Evolutionary conservation across 2,329 filamentous ascomycete genomes (phyloP).

Genomic region (Leptographium wingfieldii): DNA sequence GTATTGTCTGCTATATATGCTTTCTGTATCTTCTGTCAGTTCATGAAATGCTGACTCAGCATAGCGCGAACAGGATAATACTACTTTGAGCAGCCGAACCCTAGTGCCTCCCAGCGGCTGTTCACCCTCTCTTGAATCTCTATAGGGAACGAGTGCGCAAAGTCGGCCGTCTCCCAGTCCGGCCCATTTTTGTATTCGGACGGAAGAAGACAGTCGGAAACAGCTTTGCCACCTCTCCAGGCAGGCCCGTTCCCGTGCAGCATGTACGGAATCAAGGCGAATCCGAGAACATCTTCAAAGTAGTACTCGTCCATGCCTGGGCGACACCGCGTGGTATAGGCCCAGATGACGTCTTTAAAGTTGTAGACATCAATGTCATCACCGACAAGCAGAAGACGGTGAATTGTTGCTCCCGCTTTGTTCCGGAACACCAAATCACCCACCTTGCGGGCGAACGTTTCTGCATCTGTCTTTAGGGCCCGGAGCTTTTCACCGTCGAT

Average conservation of each 20-base stretch:
- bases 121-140: constrained; percentile 26
- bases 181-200: constrained; percentile 26
- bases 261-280: constrained; percentile 35
- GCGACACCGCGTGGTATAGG: constrained; percentile 33
- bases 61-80: not conserved
- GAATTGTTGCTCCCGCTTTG: constrained; percentile 29
- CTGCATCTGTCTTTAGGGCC: constrained; percentile 35
- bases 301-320: constrained; percentile 29
- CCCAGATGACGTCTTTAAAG: constrained; percentile 34
- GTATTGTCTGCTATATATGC: no score
- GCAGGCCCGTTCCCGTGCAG: constrained; percentile 24
- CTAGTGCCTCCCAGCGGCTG: constrained; percentile 16
- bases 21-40: no score
- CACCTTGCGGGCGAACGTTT: constrained; percentile 25
- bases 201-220: constrained; percentile 30
- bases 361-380: constrained; percentile 36
- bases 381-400: constrained; percentile 31
- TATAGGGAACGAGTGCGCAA: constrained; percentile 24
- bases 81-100: not conserved
- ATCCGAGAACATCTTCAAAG: constrained; percentile 30
- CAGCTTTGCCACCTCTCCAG: constrained; percentile 29
- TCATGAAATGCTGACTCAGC: no score
- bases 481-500: constrained; percentile 44
- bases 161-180: constrained; percentile 20
- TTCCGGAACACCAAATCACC: constrained; percentile 29